Percentiles rank a stretch among this genome's conserved stretches.
These are phyloP conservation scores for Cryphonectria parasitica DNA, from an alignment of 2,329 filamentous ascomycete genomes.

Conservation along the genomic window DNA sequence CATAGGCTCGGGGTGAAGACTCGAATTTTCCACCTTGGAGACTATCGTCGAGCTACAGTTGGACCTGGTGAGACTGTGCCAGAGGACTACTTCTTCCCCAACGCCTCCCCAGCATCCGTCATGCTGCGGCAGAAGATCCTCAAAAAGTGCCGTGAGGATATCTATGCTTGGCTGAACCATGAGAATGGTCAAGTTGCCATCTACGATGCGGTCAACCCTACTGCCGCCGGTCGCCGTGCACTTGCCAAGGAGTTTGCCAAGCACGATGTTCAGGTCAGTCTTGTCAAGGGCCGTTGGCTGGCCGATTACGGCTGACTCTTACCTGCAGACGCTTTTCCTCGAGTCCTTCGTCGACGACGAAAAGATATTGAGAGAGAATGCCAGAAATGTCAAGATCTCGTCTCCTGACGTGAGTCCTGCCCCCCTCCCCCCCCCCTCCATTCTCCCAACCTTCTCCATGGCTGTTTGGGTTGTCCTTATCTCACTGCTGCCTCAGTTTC, in stretches of 20 bases:
- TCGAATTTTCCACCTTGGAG: conserved; percentile 93
- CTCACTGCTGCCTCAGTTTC: conserved; percentile 61
- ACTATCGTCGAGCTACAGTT: conserved; percentile 91
- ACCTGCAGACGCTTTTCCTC: conserved; percentile 84
- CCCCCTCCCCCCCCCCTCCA: too few species aligned
- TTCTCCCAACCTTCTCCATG: too few species aligned
- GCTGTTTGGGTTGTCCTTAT: not conserved
- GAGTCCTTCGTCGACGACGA: conserved; percentile 95
- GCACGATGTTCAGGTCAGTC: conserved; percentile 81
- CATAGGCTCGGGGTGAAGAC: conserved; percentile 92
- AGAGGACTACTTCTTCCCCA: conserved; percentile 96
- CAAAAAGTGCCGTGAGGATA: conserved; percentile 96
- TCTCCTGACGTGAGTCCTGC: conserved; percentile 77
- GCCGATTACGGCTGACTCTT: conserved; percentile 24
- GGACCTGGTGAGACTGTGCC: conserved; percentile 83
- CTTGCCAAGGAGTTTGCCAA: conserved; percentile 97
- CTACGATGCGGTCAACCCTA: conserved; percentile 96
- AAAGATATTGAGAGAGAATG: conserved; percentile 92
- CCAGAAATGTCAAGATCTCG: conserved; percentile 95
- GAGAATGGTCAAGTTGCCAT: conserved; percentile 98
- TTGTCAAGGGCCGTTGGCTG: conserved; percentile 6
- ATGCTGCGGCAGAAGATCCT: conserved; percentile 94
- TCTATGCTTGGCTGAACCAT: conserved; percentile 93
- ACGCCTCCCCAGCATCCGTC: conserved; percentile 90
- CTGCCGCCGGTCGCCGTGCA: conserved; percentile 77